Base-by-base conservation (phyloP, 306 rosid genomes). In the Cyamopsis tetragonoloba region DNA sequence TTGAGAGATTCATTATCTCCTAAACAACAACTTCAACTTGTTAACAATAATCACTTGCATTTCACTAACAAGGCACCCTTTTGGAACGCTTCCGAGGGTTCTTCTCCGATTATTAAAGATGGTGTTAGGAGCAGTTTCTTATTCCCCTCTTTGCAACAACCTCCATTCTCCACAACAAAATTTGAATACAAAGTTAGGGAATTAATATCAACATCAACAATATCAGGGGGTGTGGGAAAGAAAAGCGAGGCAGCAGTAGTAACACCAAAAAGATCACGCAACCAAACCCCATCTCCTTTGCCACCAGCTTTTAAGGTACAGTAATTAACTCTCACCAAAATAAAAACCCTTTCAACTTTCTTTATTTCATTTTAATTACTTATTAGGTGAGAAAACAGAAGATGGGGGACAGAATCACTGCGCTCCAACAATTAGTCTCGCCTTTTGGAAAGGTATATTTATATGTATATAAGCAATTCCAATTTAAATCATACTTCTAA, bases 331-430 rank as follows among this genome's bases (percentile, higher is more conserved):
- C 66, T 76, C 64, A 24, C 38, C 64, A 78, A 73, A 42, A 70
- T 42, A 51, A 54, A 61, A 34, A 50, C 43, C 27, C 70, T 74
- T 76, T 78, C 20, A 54, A 39, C 63, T 51, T 61, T 74, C 61
- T 54, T 71, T 59, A 11, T 68, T 34, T 58, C 58, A n/a, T n/a
- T n/a, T n/a, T n/a, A n/a, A n/a, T n/a, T n/a, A n/a, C n/a, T n/a
- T n/a, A n/a, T 76, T 71, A 95, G 99, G 96, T 90, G 82, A 90
- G 97, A 82, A 95, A 95, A 79, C 97, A 95, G 84, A 95, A 95
- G 87, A 93, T 93, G 99, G 99, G 99, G 85, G 99, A 93, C 97
- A 90, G 99, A 93, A 88, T 93, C 95, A 93, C 96, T 88, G 99
- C 97, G 26, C 99, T 93, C 81, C 99, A 93, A 83, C 99, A 93